A percentile compares a stretch with the other conserved stretches of the same genome.
phyloP scores from a whole-genome alignment of 805 yeast genomes.

The Huiozyma sinensis region DNA sequence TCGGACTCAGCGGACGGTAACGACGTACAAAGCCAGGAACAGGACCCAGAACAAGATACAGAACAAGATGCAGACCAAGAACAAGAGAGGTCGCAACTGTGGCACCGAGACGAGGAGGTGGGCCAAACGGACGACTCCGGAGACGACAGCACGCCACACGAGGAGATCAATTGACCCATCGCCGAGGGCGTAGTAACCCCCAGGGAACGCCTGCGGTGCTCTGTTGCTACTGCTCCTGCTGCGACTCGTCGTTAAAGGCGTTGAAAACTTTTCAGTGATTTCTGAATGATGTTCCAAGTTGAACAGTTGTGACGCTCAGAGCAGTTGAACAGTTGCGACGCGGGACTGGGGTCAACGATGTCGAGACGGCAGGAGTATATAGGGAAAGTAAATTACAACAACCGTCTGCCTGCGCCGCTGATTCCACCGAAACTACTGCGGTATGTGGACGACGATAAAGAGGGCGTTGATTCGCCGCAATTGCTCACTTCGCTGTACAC shows the following conservation, averaged over 20 bases:
- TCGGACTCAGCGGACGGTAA: slow-evolving; percentile 8
- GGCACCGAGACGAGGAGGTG: too few relatives aligned
- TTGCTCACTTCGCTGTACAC: slow-evolving; percentile 64
- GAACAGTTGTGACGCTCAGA: neutral
- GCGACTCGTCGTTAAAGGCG: too few relatives aligned
- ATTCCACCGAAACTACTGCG: slow-evolving; percentile 78
- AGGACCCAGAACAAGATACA: neutral
- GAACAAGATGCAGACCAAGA: neutral
- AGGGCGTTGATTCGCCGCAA: slow-evolving; percentile 39
- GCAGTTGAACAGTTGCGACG: neutral
- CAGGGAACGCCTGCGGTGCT: too few relatives aligned
- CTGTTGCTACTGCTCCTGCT: too few relatives aligned
- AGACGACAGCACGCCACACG: too few relatives aligned
- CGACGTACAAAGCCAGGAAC: neutral
- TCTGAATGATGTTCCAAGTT: neutral
- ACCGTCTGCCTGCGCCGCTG: slow-evolving; percentile 87
- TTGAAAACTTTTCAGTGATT: too few relatives aligned
- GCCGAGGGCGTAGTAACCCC: too few relatives aligned
- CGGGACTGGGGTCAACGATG: slow-evolving; percentile 17
- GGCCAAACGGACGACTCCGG: too few relatives aligned
- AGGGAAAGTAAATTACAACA: slow-evolving; percentile 73
- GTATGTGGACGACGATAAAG: slow-evolving; percentile 32
- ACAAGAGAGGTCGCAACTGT: neutral
- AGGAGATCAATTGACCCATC: too few relatives aligned
- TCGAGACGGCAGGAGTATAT: slow-evolving; percentile 59